Base-by-base conservation (phyloP, 257 asterid species). In the Gentiana dahurica region DNA sequence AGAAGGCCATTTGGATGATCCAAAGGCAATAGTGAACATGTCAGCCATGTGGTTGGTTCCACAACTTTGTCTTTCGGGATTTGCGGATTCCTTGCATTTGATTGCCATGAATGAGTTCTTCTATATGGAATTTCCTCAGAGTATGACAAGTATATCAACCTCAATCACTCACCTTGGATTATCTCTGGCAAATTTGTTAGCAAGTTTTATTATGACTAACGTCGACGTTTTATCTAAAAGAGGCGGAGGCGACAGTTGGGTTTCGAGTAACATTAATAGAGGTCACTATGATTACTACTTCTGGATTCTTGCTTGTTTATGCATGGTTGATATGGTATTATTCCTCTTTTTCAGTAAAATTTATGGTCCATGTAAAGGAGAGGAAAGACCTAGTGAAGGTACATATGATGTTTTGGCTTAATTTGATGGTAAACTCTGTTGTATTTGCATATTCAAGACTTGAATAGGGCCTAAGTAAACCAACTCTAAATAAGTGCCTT, bases 1-100 rank as follows among this genome's bases (percentile, higher is more conserved):
- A 34, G 65, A 68, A 60, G 74, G 74, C 7, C 51, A 47, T 12
- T 13, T 45, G 5, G 66, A 75, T 48, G 38, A 53, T 55, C 67
- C 68, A 6, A n/a, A 55, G 38, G 59, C 62, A 1, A 15, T 54
- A 5, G 24, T 51, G 2, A 55, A 49, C 35, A 72, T 88, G 77
- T 82, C 94, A 6, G 95, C 90, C 0, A 32, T 83, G 60, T 88
- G 94, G 95, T 69, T 88, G 43, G 58, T 88, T 33, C 95, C 97
- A 0, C 91, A 83, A 43, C 12, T 76, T 11, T 64, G 66, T 60
- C 68, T 88, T 61, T n/a, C 32, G 0, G 97, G 95, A 2, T 68
- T 85, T 6, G 88, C 89, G 0, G 95, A 75, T 70, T 85, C 81
- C 3, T n/a, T 79, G 1, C 74, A 69, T 35, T 79, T 67, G 2